phyloP scores from a whole-genome alignment of 352 stramenopile genomes.

The Phytophthora pisi region DNA sequence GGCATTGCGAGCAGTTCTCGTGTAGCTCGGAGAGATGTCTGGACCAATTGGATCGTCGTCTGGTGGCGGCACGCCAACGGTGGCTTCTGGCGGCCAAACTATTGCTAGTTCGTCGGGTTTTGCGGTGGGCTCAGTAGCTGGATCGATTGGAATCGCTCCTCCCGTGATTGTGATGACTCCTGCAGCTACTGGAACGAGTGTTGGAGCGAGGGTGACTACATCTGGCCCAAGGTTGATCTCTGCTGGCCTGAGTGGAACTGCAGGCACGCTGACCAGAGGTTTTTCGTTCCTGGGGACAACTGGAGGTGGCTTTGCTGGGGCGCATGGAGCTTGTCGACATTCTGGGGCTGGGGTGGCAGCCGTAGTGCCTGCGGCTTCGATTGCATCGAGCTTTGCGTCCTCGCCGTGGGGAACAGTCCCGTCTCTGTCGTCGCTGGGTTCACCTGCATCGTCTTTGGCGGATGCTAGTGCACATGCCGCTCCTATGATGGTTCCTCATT shows the following conservation, averaged over 20 bases:
- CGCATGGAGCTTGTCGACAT: not conserved
- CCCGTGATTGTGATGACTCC: not conserved
- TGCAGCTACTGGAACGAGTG: not conserved
- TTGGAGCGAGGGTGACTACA: not conserved
- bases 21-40: slow-evolving; percentile 3
- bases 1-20: slow-evolving; percentile 2
- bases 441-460: not conserved
- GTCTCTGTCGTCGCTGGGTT: not conserved
- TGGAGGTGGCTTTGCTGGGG: not conserved
- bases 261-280: not conserved
- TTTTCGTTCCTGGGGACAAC: not conserved
- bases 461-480: not conserved
- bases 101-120: not conserved
- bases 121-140: not conserved
- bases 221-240: not conserved
- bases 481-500: not conserved
- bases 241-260: not conserved
- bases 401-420: slow-evolving; percentile 2
- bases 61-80: not conserved
- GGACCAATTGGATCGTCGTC: not conserved
- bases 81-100: slow-evolving; percentile 2
- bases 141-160: not conserved
- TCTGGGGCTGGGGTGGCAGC: not conserved
- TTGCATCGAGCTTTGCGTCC: not conserved
- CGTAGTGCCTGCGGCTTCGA: not conserved